Conservation (phyloP, 192 early-diverging fungal species). For the Dissophora globulifera region DNA sequence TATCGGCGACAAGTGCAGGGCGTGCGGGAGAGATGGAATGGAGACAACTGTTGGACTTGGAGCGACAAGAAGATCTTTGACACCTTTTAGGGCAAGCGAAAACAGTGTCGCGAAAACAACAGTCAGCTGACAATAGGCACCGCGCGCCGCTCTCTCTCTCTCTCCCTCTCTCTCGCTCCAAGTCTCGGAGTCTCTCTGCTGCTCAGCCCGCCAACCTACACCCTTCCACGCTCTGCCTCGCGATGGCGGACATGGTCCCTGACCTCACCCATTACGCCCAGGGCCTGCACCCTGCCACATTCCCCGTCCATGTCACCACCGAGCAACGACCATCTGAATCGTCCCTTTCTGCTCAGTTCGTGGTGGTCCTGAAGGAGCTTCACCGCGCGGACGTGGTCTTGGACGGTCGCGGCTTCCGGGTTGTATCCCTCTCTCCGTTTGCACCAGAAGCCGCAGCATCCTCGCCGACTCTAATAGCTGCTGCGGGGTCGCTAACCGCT, state of each 20-base stretch:
- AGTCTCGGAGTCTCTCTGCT: too few species aligned
- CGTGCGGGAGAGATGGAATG: too few species aligned
- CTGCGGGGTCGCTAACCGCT: not conserved
- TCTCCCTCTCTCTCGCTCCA: too few species aligned
- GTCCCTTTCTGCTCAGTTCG: slow-evolving; percentile 1
- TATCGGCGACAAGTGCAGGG: not conserved
- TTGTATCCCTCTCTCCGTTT: not conserved
- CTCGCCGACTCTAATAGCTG: not conserved
- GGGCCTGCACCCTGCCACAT: slow-evolving; percentile 25
- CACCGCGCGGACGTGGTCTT: not conserved
- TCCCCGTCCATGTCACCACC: slow-evolving; percentile 15
- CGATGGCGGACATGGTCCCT: slow-evolving; percentile 24
- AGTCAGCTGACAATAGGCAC: too few species aligned
- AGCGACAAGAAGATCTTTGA: too few species aligned
- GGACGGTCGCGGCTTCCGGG: slow-evolving; percentile 26
- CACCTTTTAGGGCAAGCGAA: too few species aligned
- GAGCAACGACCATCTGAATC: too few species aligned
- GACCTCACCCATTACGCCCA: slow-evolving; percentile 36
- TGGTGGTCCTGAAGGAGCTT: slow-evolving; percentile 18
- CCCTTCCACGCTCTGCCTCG: not conserved
- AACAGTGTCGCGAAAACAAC: too few species aligned
- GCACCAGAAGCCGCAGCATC: not conserved
- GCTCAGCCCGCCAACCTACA: not conserved
- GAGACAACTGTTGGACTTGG: not conserved
- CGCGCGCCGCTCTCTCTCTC: too few species aligned